These are phyloP conservation scores for Pythium aristosporum DNA, from an alignment of 352 stramenopile genomes.

Conservation along the genomic window DNA sequence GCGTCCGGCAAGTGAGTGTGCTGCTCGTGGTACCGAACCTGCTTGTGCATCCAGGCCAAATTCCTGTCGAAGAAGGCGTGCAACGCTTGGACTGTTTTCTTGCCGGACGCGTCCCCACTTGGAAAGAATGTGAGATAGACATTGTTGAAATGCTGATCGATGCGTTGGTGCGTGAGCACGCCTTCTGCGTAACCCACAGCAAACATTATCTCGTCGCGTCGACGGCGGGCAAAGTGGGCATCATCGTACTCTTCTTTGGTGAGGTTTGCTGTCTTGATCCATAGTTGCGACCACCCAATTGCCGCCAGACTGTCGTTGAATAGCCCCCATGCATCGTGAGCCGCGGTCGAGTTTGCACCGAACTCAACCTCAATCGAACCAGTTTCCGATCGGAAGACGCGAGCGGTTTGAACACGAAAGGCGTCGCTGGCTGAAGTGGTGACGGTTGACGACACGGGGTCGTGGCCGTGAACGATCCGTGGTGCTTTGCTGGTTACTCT, in stretches of 20 bases:
- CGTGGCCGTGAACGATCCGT: neutral
- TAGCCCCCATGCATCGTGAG: slow-evolving; percentile 34
- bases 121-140: slow-evolving; percentile 51
- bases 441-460: neutral
- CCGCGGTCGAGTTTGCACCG: neutral
- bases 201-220: slow-evolving; percentile 42
- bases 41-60: slow-evolving; percentile 42
- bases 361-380: slow-evolving; percentile 8
- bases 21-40: slow-evolving; percentile 30
- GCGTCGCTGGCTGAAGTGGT: slow-evolving; percentile 3
- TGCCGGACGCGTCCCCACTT: slow-evolving; percentile 32
- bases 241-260: slow-evolving; percentile 26
- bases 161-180: slow-evolving; percentile 57
- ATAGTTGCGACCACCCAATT: slow-evolving; percentile 57
- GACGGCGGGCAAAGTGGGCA: neutral
- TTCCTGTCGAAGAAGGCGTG: slow-evolving; percentile 45
- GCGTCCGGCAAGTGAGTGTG: slow-evolving; percentile 22
- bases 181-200: slow-evolving; percentile 61
- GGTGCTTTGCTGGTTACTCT: neutral
- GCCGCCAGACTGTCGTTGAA: slow-evolving; percentile 56
- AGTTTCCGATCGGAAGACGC: slow-evolving; percentile 3
- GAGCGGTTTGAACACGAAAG: slow-evolving; percentile 11
- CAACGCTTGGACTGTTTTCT: slow-evolving; percentile 29
- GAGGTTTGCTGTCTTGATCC: slow-evolving; percentile 39
- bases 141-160: slow-evolving; percentile 64